Percentiles rank a stretch among this genome's conserved stretches.
phyloP scores from a whole-genome alignment of 306 rosid species.

The Crataegus laevigata region DNA sequence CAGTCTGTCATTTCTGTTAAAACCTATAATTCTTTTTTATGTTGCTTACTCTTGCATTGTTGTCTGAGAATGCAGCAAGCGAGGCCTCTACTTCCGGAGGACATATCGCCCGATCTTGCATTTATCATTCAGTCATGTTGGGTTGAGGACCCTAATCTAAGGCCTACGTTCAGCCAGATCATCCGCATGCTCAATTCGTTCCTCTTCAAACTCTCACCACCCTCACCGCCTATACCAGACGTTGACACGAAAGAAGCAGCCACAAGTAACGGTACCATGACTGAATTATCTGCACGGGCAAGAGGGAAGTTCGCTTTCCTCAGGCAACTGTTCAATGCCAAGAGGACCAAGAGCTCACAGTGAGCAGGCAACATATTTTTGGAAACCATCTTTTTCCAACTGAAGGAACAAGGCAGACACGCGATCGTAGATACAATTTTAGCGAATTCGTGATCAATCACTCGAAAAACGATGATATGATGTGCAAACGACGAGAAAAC shows the following conservation, averaged over 20 bases:
- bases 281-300: slow-evolving; percentile 55
- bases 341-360: slow-evolving; percentile 63
- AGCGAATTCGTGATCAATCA: slow-evolving; percentile 7
- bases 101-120: slow-evolving; percentile 66
- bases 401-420: background rate
- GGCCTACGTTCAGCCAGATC: slow-evolving; percentile 86
- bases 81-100: slow-evolving; percentile 76
- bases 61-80: slow-evolving; percentile 73
- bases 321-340: slow-evolving; percentile 74
- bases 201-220: slow-evolving; percentile 60
- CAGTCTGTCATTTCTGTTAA: slow-evolving; percentile 1
- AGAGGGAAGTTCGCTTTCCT: slow-evolving; percentile 76
- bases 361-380: slow-evolving; percentile 34
- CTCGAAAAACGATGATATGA: background rate
- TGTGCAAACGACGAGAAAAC: background rate
- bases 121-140: slow-evolving; percentile 85
- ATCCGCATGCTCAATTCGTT: slow-evolving; percentile 71
- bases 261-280: slow-evolving; percentile 47
- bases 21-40: background rate
- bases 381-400: slow-evolving; percentile 26
- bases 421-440: background rate
- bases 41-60: background rate
- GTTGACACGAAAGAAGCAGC: slow-evolving; percentile 37
- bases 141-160: slow-evolving; percentile 85
- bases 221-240: slow-evolving; percentile 39